Conservation (phyloP, 139 green algal species). For the Micractinium conductrix region DNA sequence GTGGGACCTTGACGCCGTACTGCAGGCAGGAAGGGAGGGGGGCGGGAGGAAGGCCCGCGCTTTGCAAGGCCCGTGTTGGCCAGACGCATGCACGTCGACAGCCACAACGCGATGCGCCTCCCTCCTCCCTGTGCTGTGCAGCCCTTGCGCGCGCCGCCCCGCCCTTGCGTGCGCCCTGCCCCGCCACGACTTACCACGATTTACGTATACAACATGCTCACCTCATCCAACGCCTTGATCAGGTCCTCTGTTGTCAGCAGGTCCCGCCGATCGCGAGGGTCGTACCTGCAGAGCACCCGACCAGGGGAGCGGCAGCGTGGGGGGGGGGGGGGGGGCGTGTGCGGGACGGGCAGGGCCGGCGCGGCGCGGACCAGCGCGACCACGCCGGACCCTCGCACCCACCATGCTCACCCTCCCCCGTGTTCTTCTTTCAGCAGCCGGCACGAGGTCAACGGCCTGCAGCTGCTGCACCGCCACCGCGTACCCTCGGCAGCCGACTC, state of each 20-base stretch:
- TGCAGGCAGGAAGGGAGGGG: constrained; percentile 20
- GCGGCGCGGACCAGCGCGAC: no score
- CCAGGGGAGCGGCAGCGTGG: no score
- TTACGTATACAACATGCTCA: not conserved
- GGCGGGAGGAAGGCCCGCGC: not conserved
- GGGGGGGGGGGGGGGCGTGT: no score
- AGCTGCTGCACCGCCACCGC: no score
- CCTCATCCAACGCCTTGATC: constrained; percentile 49
- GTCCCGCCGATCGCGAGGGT: constrained; percentile 46
- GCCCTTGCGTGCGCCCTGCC: not conserved
- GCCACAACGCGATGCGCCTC: not conserved
- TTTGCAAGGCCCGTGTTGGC: not conserved
- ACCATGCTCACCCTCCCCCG: no score
- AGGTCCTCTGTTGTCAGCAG: constrained; percentile 54
- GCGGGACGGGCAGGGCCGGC: no score
- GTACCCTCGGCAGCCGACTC: no score
- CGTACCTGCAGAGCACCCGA: not conserved
- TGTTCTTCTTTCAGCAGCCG: no score
- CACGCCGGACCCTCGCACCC: no score
- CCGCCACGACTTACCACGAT: not conserved
- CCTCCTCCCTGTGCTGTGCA: not conserved
- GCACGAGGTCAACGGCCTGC: no score
- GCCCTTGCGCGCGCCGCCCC: not conserved
- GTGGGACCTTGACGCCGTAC: constrained; percentile 51
- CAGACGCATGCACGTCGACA: not conserved